Percentiles rank a stretch among this genome's conserved stretches.
Evolutionary conservation across 768 basidiomycete genomes (phyloP).

Genomic region (Collybia mongolica): DNA sequence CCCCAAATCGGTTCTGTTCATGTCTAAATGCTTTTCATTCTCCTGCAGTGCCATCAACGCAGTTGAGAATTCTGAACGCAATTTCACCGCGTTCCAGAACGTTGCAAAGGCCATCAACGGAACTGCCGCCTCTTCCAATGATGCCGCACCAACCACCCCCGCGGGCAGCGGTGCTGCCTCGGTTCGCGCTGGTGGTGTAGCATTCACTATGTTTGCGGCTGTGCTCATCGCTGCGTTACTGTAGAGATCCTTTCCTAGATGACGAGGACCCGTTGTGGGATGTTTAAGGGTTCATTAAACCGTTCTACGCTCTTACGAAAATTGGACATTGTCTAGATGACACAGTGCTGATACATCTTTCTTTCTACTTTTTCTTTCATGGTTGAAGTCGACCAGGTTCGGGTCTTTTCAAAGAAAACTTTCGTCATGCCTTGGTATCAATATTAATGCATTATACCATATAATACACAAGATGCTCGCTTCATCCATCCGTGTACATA

Average conservation of each 20-base stretch:
- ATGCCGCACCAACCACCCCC: constrained; percentile 19
- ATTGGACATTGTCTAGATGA: constrained; percentile 24
- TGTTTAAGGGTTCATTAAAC: no score
- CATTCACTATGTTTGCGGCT: constrained; percentile 24
- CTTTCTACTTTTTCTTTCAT: constrained; percentile 13
- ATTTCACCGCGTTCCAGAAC: constrained; percentile 55
- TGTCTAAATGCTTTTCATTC: background rate
- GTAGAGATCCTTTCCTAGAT: constrained; percentile 13
- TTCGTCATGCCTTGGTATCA: background rate
- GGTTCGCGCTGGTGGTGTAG: constrained; percentile 30
- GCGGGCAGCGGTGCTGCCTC: constrained; percentile 28
- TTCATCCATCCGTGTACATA: no score
- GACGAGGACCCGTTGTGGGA: no score
- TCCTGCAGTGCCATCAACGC: constrained; percentile 52
- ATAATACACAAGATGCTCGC: background rate
- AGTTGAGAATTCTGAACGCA: constrained; percentile 44
- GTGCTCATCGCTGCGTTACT: constrained; percentile 32
- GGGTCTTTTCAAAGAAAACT: background rate
- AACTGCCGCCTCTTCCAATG: constrained; percentile 35
- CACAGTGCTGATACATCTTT: constrained; percentile 16
- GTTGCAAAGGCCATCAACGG: constrained; percentile 57
- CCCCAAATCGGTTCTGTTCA: background rate
- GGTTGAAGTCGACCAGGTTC: constrained; percentile 14
- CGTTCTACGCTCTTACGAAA: constrained; percentile 15
- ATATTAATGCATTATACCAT: constrained; percentile 6